Evolutionary conservation across 208 protist genomes (phyloP).

Genomic region (Crithidia thermophila): DNA sequence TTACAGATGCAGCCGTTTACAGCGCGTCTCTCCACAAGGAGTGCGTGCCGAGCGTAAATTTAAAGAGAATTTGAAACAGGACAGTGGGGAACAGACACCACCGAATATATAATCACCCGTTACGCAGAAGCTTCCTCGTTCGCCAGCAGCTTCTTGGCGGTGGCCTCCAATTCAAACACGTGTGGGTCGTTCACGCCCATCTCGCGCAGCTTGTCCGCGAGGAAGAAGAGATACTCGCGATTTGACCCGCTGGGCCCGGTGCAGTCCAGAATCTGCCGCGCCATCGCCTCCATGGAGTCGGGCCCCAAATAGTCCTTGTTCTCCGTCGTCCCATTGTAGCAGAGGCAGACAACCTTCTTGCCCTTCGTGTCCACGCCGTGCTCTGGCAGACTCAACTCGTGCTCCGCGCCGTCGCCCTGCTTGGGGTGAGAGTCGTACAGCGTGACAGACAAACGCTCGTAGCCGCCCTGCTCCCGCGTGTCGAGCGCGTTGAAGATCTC

Average conservation of each 20-base stretch:
- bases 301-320: constrained; percentile 73
- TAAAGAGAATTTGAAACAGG: no score
- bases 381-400: constrained; percentile 21
- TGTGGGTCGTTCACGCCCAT: constrained; percentile 63
- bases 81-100: no score
- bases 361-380: constrained; percentile 16
- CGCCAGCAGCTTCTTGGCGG: constrained; percentile 37
- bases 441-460: constrained; percentile 51
- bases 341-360: constrained; percentile 52
- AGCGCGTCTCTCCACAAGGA: no score
- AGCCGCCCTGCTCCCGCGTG: constrained; percentile 68
- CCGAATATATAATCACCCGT: no score
- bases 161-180: constrained; percentile 68
- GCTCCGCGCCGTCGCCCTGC: constrained; percentile 4
- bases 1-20: no score
- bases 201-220: constrained; percentile 54
- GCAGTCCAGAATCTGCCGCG: constrained; percentile 58
- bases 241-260: constrained; percentile 68
- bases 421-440: constrained; percentile 42
- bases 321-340: constrained; percentile 74
- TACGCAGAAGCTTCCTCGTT: no score
- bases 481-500: constrained; percentile 63
- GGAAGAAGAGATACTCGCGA: constrained; percentile 74
- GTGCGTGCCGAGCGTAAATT: no score
- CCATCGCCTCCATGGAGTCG: constrained; percentile 60